Evolutionary conservation across 139 green algal genomes (phyloP).

Genomic region (Chlorella sp.): DNA sequence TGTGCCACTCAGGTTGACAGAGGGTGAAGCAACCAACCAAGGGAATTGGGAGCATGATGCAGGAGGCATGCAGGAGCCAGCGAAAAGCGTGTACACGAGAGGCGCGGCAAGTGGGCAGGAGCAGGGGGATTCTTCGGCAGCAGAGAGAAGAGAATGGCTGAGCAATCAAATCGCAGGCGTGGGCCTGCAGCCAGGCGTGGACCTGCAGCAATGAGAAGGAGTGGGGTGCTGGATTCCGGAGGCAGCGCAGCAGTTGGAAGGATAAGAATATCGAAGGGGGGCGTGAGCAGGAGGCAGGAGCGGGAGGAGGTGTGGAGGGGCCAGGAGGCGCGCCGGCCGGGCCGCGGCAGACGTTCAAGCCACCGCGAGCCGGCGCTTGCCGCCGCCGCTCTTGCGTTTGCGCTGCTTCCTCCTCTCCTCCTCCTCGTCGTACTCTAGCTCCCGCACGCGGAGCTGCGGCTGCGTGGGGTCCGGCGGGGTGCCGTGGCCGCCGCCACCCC

Average conservation of each 20-base stretch:
- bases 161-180: background rate
- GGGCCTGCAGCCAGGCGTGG: background rate
- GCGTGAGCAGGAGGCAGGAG: background rate
- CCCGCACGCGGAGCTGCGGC: slow-evolving; percentile 25
- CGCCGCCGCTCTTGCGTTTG: background rate
- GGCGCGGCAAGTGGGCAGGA: background rate
- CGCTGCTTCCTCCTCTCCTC: slow-evolving; percentile 8
- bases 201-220: background rate
- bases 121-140: background rate
- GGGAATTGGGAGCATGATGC: too few species aligned
- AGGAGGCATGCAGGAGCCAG: too few species aligned
- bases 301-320: background rate
- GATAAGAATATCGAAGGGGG: background rate
- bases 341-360: slow-evolving; percentile 1
- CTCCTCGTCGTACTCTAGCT: slow-evolving; percentile 33
- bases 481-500: slow-evolving; percentile 13
- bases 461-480: slow-evolving; percentile 16
- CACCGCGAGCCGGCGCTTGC: slow-evolving; percentile 15
- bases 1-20: too few species aligned
- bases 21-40: too few species aligned
- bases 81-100: too few species aligned
- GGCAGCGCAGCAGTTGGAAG: background rate
- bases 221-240: background rate
- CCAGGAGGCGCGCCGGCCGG: background rate
- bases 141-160: background rate